Conservation (phyloP, 2,329 filamentous ascomycete species). For the Cytospora schulzeri region DNA sequence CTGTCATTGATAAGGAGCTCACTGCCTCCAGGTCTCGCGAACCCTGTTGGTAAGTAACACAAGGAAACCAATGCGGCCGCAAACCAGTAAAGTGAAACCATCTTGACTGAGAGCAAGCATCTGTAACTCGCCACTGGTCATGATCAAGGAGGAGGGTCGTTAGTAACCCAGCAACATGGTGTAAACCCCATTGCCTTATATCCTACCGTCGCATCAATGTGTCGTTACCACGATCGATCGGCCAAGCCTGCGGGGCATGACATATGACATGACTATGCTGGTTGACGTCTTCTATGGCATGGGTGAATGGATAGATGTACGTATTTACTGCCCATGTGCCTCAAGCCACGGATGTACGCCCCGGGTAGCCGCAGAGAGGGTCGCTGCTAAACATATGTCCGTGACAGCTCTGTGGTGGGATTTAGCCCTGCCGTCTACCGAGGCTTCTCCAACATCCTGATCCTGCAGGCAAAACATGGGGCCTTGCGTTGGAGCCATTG, state of each 20-base stretch:
- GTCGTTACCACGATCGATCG: slow-evolving; percentile 1
- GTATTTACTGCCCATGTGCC: not conserved
- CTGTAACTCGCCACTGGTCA: not conserved
- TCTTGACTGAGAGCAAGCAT: not conserved
- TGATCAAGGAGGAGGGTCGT: not conserved
- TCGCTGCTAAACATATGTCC: slow-evolving; percentile 16
- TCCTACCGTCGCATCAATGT: not conserved
- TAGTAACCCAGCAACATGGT: not conserved
- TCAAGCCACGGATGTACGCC: slow-evolving; percentile 17
- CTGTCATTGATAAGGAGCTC: slow-evolving; percentile 9
- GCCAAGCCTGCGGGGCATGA: slow-evolving; percentile 11
- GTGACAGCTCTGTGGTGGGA: slow-evolving; percentile 26
- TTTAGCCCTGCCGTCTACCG: slow-evolving; percentile 7
- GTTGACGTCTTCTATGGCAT: not conserved
- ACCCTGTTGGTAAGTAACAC: slow-evolving; percentile 9
- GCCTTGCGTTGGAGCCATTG: not conserved
- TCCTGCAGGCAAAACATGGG: slow-evolving; percentile 6
- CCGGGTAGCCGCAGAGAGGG: slow-evolving; percentile 23
- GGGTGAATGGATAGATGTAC: not conserved
- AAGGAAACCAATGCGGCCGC: slow-evolving; percentile 13
- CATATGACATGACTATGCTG: not conserved
- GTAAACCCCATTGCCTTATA: slow-evolving; percentile 7
- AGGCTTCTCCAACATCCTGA: slow-evolving; percentile 7
- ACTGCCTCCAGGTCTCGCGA: not conserved
- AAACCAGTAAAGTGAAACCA: slow-evolving; percentile 7